These are phyloP conservation scores for Teratosphaeria zuluensis DNA, from an alignment of 2,329 filamentous ascomycete genomes.

Conservation along the genomic window DNA sequence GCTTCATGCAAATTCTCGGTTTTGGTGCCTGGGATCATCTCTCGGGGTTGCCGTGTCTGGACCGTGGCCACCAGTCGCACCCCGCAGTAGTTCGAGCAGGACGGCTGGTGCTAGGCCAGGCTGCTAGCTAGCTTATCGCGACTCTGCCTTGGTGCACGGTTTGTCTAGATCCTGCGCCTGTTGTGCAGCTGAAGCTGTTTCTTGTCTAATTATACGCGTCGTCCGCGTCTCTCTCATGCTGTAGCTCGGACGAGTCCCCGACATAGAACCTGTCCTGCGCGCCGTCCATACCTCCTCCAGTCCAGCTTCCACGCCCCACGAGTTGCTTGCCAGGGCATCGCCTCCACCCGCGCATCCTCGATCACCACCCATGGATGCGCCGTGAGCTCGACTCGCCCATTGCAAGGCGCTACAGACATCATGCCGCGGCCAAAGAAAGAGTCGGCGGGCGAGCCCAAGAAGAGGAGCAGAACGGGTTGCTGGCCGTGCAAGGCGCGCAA, in stretches of 20 bases:
- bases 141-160: not conserved
- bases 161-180: not conserved
- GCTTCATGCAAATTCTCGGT: not conserved
- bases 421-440: constrained; percentile 61
- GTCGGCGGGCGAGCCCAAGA: constrained; percentile 55
- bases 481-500: constrained; percentile 73
- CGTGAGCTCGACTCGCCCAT: not conserved
- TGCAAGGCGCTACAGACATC: not conserved
- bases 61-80: not conserved
- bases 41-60: not conserved
- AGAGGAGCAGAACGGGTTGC: constrained; percentile 57
- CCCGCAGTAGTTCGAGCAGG: not conserved
- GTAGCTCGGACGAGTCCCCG: not conserved
- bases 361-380: not conserved
- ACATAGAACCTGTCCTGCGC: not conserved
- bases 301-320: not conserved
- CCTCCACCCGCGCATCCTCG: not conserved
- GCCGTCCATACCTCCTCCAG: not conserved
- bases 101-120: not conserved
- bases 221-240: not conserved
- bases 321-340: too few species aligned
- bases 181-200: not conserved
- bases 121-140: too few species aligned
- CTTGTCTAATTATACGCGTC: not conserved
- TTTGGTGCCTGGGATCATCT: not conserved